A percentile compares a stretch with the other conserved stretches of the same genome.
These are phyloP conservation scores for Lepiota brunneoincarnata DNA, from an alignment of 768 basidiomycete genomes.

Conservation along the genomic window DNA sequence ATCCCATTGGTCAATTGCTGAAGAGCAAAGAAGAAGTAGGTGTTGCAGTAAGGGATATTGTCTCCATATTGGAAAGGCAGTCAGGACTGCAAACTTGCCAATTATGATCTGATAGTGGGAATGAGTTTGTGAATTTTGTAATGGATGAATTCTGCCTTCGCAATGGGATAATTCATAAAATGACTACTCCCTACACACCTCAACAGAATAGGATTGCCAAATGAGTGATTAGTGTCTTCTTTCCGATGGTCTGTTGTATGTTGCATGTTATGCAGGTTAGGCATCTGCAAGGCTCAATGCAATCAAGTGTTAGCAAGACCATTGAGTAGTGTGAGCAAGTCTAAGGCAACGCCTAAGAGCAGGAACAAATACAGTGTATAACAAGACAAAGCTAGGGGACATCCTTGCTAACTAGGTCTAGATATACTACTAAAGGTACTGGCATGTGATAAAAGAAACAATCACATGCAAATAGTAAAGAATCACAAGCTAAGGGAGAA, in stretches of 20 bases:
- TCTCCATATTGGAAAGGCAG: slow-evolving; percentile 15
- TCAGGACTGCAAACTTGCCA: slow-evolving; percentile 11
- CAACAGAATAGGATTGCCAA: slow-evolving; percentile 41
- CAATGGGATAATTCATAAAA: slow-evolving; percentile 28
- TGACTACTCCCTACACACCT: slow-evolving; percentile 31
- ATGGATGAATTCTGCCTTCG: slow-evolving; percentile 19
- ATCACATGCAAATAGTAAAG: too few relatives aligned
- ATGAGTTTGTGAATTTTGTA: slow-evolving; percentile 25
- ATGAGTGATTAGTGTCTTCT: slow-evolving; percentile 30
- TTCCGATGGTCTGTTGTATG: slow-evolving; percentile 28
- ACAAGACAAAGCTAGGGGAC: too few relatives aligned
- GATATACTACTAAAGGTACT: too few relatives aligned
- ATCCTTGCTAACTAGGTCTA: too few relatives aligned
- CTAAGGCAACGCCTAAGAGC: too few relatives aligned
- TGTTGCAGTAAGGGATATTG: slow-evolving; percentile 23
- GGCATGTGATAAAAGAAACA: too few relatives aligned
- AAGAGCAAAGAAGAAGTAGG: slow-evolving; percentile 23
- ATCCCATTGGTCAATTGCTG: slow-evolving; percentile 18
- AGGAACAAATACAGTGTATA: too few relatives aligned
- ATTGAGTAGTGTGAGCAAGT: too few relatives aligned
- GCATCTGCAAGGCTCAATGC: too few relatives aligned
- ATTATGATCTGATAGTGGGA: slow-evolving; percentile 27
- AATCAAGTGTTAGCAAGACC: too few relatives aligned
- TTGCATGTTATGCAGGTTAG: too few relatives aligned
- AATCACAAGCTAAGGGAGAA: too few relatives aligned